These are phyloP conservation scores for Striga hermonthica DNA, from an alignment of 305 asterid genomes.

Conservation along the genomic window DNA sequence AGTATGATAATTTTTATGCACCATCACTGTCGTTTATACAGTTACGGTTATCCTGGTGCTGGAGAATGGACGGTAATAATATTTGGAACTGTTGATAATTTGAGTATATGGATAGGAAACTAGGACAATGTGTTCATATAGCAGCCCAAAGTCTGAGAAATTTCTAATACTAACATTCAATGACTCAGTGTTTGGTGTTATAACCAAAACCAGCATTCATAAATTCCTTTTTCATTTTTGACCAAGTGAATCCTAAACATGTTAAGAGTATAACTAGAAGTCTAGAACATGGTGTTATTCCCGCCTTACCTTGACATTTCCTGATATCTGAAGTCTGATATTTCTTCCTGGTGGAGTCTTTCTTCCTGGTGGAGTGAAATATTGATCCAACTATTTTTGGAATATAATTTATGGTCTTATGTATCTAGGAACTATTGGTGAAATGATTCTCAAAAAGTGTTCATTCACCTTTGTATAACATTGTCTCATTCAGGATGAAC, in stretches of 20 bases:
- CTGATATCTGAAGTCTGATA: conserved; percentile 5
- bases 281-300: neutral
- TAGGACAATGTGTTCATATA: neutral
- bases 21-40: neutral
- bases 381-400: conserved; percentile 9
- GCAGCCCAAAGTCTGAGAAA: conserved; percentile 4
- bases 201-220: neutral
- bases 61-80: neutral
- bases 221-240: conserved; percentile 7
- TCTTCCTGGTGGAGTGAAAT: conserved; percentile 14
- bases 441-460: conserved; percentile 24
- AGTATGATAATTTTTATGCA: neutral
- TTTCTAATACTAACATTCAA: neutral
- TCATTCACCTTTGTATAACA: conserved; percentile 23
- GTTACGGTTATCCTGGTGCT: neutral
- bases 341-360: conserved; percentile 16
- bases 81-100: neutral
- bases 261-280: neutral
- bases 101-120: conserved; percentile 2
- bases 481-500: conserved; percentile 63
- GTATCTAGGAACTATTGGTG: conserved; percentile 28
- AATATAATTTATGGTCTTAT: conserved; percentile 23
- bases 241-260: neutral
- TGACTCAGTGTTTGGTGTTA: conserved; percentile 10
- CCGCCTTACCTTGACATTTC: neutral